Evolutionary conservation across 2,329 filamentous ascomycete genomes (phyloP).

Genomic region (Xylariaceae sp.): DNA sequence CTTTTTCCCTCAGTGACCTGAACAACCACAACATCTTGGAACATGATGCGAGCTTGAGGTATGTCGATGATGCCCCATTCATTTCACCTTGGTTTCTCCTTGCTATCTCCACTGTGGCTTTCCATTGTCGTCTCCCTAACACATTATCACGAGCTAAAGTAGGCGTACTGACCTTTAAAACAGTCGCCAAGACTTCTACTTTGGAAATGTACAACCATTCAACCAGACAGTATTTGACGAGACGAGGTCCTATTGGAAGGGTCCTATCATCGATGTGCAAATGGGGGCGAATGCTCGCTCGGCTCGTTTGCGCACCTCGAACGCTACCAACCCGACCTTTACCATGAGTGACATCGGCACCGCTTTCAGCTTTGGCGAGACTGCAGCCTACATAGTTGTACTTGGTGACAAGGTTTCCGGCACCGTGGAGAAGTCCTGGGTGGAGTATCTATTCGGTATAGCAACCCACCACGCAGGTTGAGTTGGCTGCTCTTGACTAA

Average conservation of each 20-base stretch:
- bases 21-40: constrained; percentile 27
- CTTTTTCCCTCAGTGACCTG: constrained; percentile 21
- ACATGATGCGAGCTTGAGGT: constrained; percentile 30
- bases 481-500: not conserved
- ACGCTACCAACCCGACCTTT: constrained; percentile 26
- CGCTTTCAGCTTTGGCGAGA: constrained; percentile 18
- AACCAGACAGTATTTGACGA: constrained; percentile 25
- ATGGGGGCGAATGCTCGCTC: constrained; percentile 23
- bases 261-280: constrained; percentile 19
- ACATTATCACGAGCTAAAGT: not conserved
- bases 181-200: constrained; percentile 22
- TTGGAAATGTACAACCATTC: constrained; percentile 19
- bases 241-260: constrained; percentile 25
- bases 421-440: constrained; percentile 14
- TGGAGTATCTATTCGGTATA: constrained; percentile 27
- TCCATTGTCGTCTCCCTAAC: not conserved
- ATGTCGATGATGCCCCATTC: not conserved
- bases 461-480: not conserved
- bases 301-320: constrained; percentile 22
- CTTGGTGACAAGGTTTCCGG: constrained; percentile 17
- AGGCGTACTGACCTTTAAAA: not conserved
- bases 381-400: constrained; percentile 19
- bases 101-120: not conserved
- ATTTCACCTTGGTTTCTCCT: too few species aligned
- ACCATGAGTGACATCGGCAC: constrained; percentile 19